Base-by-base conservation (phyloP, 352 stramenopile genomes). In the Globisporangium alternatum region DNA sequence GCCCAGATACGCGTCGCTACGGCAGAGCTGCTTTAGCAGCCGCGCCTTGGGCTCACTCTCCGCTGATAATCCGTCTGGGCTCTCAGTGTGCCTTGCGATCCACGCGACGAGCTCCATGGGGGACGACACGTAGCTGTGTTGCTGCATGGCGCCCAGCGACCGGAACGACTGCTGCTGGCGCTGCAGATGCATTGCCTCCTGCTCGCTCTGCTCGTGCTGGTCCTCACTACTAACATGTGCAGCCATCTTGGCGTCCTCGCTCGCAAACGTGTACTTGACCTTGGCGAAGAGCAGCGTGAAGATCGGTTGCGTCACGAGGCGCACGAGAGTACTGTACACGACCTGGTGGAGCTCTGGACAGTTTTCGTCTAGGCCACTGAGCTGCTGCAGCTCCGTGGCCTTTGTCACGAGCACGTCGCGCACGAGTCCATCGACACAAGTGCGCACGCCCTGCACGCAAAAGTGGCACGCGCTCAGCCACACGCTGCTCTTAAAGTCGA, bases 401-500 rank as follows among this genome's bases (percentile, higher is more conserved):
- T 81, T 85, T 41, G 71, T 62, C 21, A 56, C 63, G 49, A 83
- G 57, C 9, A 81, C 61, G 25, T 83, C 77, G 17, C 70, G 62
- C 35, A 70, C 64, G 25, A 83, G 54, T 21, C 64, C 57, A 12
- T 72, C 71, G 1, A 83, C 65, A 43, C 75, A 83, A 2, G 37
- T 17, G 2, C 70, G 70, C 1, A 83, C 66, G 31, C 68, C 71
- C 1, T 74, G 67, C 0, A 83, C 60, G 9, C 47, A 31, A 21
- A 65, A 45, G n/a, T 61, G 47, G n/a, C 53, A 68, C n/a, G 66
- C 28, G 2, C 67, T 62, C 0, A 68, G 56, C 12, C 67, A 69
- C 30, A 85, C 68, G 33, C 72, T 79, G 35, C 69, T 67, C 47
- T 78, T 80, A 41, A 86, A 75, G 43, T 86, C 80, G 13, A 79